Evolutionary conservation across 2,329 filamentous ascomycete genomes (phyloP).

Genomic region (Xylariaceae sp.): DNA sequence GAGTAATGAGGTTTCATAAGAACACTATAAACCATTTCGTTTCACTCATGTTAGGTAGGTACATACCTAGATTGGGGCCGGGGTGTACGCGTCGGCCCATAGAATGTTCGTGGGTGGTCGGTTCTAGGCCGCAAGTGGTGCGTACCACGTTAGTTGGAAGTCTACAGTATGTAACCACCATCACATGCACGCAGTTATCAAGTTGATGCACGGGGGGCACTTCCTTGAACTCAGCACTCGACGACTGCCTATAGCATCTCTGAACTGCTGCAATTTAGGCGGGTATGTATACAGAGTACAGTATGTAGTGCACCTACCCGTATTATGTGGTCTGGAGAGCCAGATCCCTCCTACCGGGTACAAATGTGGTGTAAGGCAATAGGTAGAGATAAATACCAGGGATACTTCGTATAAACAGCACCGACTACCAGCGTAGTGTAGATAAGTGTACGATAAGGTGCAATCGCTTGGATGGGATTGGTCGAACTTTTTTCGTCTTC

Average conservation of each 20-base stretch:
- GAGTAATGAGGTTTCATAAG: neutral
- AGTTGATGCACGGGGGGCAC: neutral
- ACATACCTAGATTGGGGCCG: neutral
- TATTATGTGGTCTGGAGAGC: too few species aligned
- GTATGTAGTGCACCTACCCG: too few species aligned
- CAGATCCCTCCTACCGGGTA: too few species aligned
- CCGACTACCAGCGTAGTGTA: too few species aligned
- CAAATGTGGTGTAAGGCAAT: neutral
- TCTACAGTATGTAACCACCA: neutral
- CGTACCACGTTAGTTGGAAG: neutral
- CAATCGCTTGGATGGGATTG: neutral
- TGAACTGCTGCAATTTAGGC: too few species aligned
- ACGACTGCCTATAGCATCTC: too few species aligned
- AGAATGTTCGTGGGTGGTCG: neutral
- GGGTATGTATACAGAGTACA: too few species aligned
- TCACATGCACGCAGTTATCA: neutral
- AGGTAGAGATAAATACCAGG: neutral
- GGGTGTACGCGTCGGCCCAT: neutral
- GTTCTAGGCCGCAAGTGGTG: neutral
- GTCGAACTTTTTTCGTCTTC: neutral
- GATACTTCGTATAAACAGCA: too few species aligned
- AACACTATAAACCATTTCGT: neutral
- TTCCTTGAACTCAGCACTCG: too few species aligned
- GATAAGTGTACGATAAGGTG: neutral
- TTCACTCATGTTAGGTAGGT: neutral